Evolutionary conservation across 2,329 filamentous ascomycete species (phyloP), one percentile per base, ranked within the genome.

Genomic region (Chrysoporthe deuterocubensis): DNA sequence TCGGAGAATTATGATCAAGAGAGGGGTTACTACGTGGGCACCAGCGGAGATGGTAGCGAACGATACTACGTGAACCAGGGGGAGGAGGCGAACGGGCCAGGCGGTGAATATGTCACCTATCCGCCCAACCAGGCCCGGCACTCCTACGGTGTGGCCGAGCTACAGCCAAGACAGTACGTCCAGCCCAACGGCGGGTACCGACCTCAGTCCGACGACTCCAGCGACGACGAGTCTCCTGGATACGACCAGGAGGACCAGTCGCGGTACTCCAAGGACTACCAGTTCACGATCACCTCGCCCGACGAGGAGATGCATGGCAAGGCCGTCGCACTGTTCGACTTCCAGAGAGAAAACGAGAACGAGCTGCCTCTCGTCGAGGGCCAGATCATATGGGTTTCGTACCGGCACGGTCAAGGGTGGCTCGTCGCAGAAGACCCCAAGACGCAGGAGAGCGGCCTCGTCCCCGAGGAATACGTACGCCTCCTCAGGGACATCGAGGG

Each of bases 271-370:
- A 89, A 92, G 72, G 93, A 97, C 78, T 97, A 97, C 77, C 92
- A 96, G 74, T 97, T 97, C 78, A 96, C 93, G 21, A 97, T 97
- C 73, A 95, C 93, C 18, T 96, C 93, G 16, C 94, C 94, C 5
- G 96, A 98, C 77, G 95, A 98, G 80, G 94, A 98, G 78, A 97
- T 97, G 88, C 94, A 97, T 76, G 96, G 96, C 61, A 97, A 97
- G 77, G 94, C 94, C 13, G 93, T 99, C 40, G 96, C 96, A 7
- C 84, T 99, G 32, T 99, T 97, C 77, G 94, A 97, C 77, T 99
- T 99, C 80, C 90, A 90, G 73, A 88, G 94, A 43, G 95, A 98
- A 79, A 97, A 98, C 77, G 94, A 97, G 77, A 99, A 98, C 76
- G 96, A 99, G 79, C 82, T 99, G 67, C 93, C 94, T 4, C 82